Base-by-base conservation (phyloP, 345 rosid genomes). In the Hibiscus trionum region DNA sequence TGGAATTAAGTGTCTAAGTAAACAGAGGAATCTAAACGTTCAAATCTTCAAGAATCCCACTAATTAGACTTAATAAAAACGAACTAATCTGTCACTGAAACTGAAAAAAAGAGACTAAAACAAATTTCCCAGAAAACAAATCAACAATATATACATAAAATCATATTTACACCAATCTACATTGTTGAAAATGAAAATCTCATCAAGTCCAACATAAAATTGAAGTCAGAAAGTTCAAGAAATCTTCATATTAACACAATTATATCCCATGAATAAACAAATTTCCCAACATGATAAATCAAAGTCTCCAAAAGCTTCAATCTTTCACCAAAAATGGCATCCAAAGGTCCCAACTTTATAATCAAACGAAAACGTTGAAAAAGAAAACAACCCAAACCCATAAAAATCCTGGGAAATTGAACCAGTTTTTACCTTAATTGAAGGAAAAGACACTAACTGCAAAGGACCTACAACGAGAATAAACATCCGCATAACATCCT, bases 401-500 rank as follows among this genome's bases (percentile, higher is more conserved):
- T 53, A 26, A 1, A 56, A 15, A 17, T 56, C 58, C 11, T 11
- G 0, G 4, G 52, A 52, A 52, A 52, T 44, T 14, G 17, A 15
- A 10, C 4, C 29, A 53, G 58, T 11, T 6, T 37, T 31, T 44
- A 93, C 98, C 98, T 89, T 71, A 55, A 91, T 50, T 2, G 98
- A 86, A 76, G 98, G 97, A 69, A 83, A 93, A 11, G 96, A 88
- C n/a, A 86, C 79, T 78, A 93, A 85, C 66, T 93, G 98, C 77
- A 93, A 75, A 12, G 98, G 97, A 29, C 97, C 97, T 46, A 93
- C 92, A 42, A 93, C 85, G 61, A 87, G 50, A 47, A 89, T 72
- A 72, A 91, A 91, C 90, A 87, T 84, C 52, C 77, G 60, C 86
- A 90, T 82, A 27, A 91, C 98, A 77, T 88, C 90, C 83, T 70